Evolutionary conservation across 2,329 filamentous ascomycete species (phyloP).

Genomic region (Sporothrix globosa): DNA sequence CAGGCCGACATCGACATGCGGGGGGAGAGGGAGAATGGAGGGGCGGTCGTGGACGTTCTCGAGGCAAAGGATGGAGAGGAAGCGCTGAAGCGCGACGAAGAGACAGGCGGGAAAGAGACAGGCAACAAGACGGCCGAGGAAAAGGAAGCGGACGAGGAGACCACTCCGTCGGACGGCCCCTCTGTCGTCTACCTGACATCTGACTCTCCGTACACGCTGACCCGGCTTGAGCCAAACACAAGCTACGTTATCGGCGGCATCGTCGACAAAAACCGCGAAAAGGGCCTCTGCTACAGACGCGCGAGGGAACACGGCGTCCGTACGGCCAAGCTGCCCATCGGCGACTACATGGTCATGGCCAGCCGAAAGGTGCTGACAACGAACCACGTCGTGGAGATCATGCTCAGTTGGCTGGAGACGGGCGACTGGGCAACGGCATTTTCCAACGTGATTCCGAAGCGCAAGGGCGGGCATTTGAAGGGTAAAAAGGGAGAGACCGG

Average conservation of each 20-base stretch:
- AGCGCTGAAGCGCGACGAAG: background rate
- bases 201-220: slow-evolving; percentile 84
- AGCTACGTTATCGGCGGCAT: slow-evolving; percentile 93
- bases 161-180: slow-evolving; percentile 41
- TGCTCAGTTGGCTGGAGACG: slow-evolving; percentile 87
- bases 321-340: slow-evolving; percentile 90
- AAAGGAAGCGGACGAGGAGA: slow-evolving; percentile 26
- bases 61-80: slow-evolving; percentile 35
- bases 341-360: slow-evolving; percentile 91
- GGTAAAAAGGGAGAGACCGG: slow-evolving; percentile 38
- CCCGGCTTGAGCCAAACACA: slow-evolving; percentile 80
- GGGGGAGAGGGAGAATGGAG: slow-evolving; percentile 52
- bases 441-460: slow-evolving; percentile 80
- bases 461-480: slow-evolving; percentile 77
- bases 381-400: slow-evolving; percentile 96
- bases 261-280: slow-evolving; percentile 95
- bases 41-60: slow-evolving; percentile 64
- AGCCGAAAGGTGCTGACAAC: slow-evolving; percentile 85
- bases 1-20: slow-evolving; percentile 71
- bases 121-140: slow-evolving; percentile 32
- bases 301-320: slow-evolving; percentile 75
- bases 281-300: slow-evolving; percentile 86
- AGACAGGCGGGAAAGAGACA: slow-evolving; percentile 14
- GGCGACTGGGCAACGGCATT: slow-evolving; percentile 94
- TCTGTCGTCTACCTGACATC: slow-evolving; percentile 84